Evolutionary conservation across 1,284 basidiomycete species (phyloP), one percentile per base, ranked within the genome.

Genomic region (Rhizoctonia solani): DNA sequence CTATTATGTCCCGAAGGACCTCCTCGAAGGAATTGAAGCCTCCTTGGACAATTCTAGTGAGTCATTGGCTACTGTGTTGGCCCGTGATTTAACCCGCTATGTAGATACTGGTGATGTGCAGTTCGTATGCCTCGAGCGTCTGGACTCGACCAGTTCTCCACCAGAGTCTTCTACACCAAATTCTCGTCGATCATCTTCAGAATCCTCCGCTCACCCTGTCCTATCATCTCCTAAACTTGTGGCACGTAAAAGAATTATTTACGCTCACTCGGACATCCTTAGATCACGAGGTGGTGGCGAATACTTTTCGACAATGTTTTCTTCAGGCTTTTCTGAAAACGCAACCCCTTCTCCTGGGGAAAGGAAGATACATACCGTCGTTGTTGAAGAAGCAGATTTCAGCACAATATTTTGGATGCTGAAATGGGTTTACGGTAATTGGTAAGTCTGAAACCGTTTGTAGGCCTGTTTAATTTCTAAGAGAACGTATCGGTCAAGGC

Each of bases 371-470:
- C 85, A 85, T 72, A 87, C 86, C 1, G 77, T 93, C 47, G 78
- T 88, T 27, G 88, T 93, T 9, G 88, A 92, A 72, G 91, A 93
- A 75, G 89, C 89, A 6, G 89, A 90, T 71, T 94, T 89, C 72
- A 83, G 86, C 54, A 92, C 90, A 0, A 84, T 91, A 2, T 93
- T 92, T 74, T 93, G 90, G 90, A 77, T 93, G 56, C 76, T 93
- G 59, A 90, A 90, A 71, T 92, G 85, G 77, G 85, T 91, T 41
- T 93, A 93, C 73, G 87, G 88, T 1, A 89, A 92, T 73, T 88
- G 86, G 59, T 65, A 53, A 19, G 58, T 42, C 4, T 13, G 1
- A 4, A 34, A 25, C 19, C 8, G 30, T 25, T 41, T 19, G 21
- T 21, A 16, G 16, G 49, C 42, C 16, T 11, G 27, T 1, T 19